Evolutionary conservation across 2,329 filamentous ascomycete genomes (phyloP).

Genomic region (Apiospora aurea): DNA sequence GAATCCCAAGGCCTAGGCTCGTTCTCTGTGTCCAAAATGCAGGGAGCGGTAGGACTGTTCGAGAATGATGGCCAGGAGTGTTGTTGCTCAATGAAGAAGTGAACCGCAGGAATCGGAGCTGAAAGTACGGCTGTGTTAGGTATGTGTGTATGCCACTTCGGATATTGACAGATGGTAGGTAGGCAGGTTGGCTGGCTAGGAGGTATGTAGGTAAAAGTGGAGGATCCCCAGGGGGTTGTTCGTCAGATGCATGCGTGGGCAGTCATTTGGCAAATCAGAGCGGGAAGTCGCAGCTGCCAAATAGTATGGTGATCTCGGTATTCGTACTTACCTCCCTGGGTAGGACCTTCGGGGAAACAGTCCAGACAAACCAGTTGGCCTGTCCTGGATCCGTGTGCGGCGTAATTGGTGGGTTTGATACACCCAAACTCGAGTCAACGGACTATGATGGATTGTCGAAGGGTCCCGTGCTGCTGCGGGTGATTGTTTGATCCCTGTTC

Average conservation of each 20-base stretch:
- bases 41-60: background rate
- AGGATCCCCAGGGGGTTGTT: background rate
- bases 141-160: background rate
- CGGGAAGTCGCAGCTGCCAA: conserved; percentile 11
- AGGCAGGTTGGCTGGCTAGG: background rate
- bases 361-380: background rate
- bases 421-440: background rate
- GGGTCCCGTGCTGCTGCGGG: conserved; percentile 12
- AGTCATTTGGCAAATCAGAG: conserved; percentile 2
- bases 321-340: background rate
- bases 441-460: background rate
- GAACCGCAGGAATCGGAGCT: background rate
- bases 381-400: background rate
- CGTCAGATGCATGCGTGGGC: conserved; percentile 1
- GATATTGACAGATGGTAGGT: background rate
- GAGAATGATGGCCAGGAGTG: background rate
- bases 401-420: background rate
- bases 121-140: background rate
- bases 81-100: background rate
- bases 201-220: background rate
- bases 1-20: background rate
- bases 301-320: background rate
- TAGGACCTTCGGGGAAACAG: background rate
- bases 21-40: background rate
- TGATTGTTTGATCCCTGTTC: background rate